Evolutionary conservation across 345 rosid genomes (phyloP).

Genomic region (Cardamine occulta): DNA sequence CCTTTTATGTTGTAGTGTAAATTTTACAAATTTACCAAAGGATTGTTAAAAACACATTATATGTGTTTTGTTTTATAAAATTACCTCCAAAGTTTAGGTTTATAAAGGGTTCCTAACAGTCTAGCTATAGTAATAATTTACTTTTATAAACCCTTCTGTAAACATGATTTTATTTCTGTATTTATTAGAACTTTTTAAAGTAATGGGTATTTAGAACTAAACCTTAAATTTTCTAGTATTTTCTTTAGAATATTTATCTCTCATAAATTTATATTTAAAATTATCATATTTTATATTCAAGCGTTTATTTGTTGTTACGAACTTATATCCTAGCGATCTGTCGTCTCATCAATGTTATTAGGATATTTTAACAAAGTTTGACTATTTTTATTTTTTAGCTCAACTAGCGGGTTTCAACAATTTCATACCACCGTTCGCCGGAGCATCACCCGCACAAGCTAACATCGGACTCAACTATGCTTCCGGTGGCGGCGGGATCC

Average conservation of each 20-base stretch:
- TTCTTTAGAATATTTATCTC: not conserved
- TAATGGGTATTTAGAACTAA: no score
- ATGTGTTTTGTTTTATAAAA: not conserved
- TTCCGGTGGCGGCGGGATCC: constrained; percentile 68
- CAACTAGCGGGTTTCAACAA: constrained; percentile 47
- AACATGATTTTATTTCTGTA: no score
- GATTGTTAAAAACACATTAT: not conserved
- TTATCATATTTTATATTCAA: not conserved
- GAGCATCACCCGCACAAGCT: constrained; percentile 34
- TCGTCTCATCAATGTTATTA: not conserved
- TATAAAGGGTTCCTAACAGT: not conserved
- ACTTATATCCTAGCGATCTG: not conserved
- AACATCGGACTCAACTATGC: constrained; percentile 66
- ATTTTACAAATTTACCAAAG: not conserved
- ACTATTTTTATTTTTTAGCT: constrained; percentile 39
- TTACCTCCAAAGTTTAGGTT: not conserved
- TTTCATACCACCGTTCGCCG: constrained; percentile 50
- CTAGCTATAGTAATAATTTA: not conserved
- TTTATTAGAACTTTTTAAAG: no score
- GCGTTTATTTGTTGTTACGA: not conserved
- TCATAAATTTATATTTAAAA: not conserved
- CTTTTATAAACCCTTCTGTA: not conserved
- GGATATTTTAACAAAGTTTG: not conserved
- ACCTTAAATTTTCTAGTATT: no score
- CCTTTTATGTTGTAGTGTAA: no score